Percentiles rank a stretch among this genome's conserved stretches.
Evolutionary conservation across 208 protist species (phyloP).

Genomic region (Trypanosoma lewisi): DNA sequence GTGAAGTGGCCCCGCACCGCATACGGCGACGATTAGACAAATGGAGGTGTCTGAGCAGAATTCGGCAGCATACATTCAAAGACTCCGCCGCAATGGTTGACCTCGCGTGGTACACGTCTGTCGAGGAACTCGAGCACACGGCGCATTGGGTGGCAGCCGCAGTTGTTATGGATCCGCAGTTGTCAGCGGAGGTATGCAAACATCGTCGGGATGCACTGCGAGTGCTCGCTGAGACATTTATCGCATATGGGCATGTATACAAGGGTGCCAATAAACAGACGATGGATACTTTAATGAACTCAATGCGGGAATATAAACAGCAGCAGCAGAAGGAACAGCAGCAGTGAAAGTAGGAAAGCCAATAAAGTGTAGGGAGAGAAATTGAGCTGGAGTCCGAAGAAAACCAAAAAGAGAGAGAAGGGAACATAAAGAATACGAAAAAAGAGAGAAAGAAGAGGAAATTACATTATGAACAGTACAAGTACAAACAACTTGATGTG

Average conservation of each 20-base stretch:
- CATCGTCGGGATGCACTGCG: conserved; percentile 54
- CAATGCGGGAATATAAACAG: conserved; percentile 72
- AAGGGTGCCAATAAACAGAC: conserved; percentile 74
- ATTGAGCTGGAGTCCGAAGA: no score
- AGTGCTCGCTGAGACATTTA: conserved; percentile 54
- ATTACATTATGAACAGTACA: no score
- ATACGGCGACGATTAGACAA: conserved; percentile 32
- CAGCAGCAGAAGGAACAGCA: conserved; percentile 49
- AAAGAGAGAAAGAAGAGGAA: background rate
- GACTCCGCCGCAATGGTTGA: conserved; percentile 77
- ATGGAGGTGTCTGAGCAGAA: conserved; percentile 34
- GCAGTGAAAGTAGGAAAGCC: background rate
- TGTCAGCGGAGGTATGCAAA: conserved; percentile 29
- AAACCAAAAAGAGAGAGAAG: background rate
- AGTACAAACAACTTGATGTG: no score
- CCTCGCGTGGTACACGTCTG: conserved; percentile 71
- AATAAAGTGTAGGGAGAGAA: background rate
- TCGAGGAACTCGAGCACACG: conserved; percentile 67
- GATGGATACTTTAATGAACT: conserved; percentile 78
- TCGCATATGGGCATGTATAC: conserved; percentile 70
- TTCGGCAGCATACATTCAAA: conserved; percentile 72
- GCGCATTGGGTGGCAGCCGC: conserved; percentile 53
- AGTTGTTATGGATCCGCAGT: conserved; percentile 50
- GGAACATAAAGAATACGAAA: background rate
- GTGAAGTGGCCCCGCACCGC: conserved; percentile 42